Percentiles rank a stretch among this genome's conserved stretches.
These are phyloP conservation scores for Exophiala sideris DNA, from an alignment of 2,329 filamentous ascomycete species.

Conservation along the genomic window DNA sequence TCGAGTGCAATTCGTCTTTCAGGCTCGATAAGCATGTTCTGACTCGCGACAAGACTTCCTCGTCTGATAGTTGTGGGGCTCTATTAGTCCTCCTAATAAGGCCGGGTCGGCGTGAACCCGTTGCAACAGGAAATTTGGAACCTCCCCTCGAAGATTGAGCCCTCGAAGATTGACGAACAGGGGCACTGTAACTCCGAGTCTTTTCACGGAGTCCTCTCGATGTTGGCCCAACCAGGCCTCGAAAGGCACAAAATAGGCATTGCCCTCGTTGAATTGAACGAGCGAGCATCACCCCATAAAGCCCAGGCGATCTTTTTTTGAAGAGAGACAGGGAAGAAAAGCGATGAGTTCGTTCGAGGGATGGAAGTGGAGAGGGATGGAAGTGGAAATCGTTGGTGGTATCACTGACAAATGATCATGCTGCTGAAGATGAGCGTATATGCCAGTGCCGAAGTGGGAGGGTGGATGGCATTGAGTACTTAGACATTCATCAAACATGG, in stretches of 20 bases:
- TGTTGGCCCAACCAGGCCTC: constrained; percentile 12
- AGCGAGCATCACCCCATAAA: constrained; percentile 16
- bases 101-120: too few species aligned
- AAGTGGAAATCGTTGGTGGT: background rate
- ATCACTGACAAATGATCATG: background rate
- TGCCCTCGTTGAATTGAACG: constrained; percentile 18
- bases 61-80: too few species aligned
- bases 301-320: background rate
- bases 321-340: background rate
- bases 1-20: constrained; percentile 11
- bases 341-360: background rate
- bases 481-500: too few species aligned
- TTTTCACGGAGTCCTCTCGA: constrained; percentile 27
- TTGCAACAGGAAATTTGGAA: background rate
- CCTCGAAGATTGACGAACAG: constrained; percentile 1
- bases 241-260: constrained; percentile 44
- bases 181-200: constrained; percentile 32
- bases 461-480: background rate
- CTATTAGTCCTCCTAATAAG: too few species aligned
- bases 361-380: background rate
- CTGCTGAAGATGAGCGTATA: too few species aligned
- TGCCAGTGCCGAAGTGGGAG: background rate
- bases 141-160: background rate
- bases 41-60: constrained; percentile 3
- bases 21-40: constrained; percentile 5